These are phyloP conservation scores for Suhomyces terraborum DNA, from an alignment of 1,139 yeast species.

Conservation along the genomic window DNA sequence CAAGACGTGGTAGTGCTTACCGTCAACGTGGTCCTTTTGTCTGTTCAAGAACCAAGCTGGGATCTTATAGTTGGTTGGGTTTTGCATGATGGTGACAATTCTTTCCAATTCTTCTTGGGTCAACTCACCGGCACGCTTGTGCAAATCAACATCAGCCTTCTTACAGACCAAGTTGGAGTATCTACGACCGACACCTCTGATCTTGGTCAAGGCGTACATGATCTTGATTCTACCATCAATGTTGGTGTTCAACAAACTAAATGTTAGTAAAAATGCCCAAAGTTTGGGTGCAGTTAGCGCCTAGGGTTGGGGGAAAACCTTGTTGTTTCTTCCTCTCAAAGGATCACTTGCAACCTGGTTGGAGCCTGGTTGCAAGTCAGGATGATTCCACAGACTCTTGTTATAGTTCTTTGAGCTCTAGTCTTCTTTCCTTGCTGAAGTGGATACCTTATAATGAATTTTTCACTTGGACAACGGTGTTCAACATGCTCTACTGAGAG, in stretches of 20 bases:
- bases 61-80: conserved; percentile 98
- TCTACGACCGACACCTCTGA: conserved; percentile 99
- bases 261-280: conserved; percentile 13
- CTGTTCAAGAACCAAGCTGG: conserved; percentile 99
- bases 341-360: no score
- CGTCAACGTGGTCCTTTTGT: conserved; percentile 98
- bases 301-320: no score
- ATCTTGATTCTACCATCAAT: conserved; percentile 99
- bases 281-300: not conserved
- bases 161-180: conserved; percentile 99
- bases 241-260: conserved; percentile 99
- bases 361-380: no score
- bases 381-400: no score
- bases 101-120: conserved; percentile 99
- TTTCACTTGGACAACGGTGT: conserved; percentile 1
- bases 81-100: conserved; percentile 99
- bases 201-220: conserved; percentile 99
- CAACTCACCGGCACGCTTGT: conserved; percentile 99
- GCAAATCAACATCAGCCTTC: conserved; percentile 98
- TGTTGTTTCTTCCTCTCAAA: no score
- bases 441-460: not conserved
- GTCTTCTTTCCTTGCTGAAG: no score
- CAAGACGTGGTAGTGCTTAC: conserved; percentile 98
- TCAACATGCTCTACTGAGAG: not conserved
- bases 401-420: not conserved